Base-by-base conservation (phyloP, 2,329 filamentous ascomycete species). In the Penicillium sp. region DNA sequence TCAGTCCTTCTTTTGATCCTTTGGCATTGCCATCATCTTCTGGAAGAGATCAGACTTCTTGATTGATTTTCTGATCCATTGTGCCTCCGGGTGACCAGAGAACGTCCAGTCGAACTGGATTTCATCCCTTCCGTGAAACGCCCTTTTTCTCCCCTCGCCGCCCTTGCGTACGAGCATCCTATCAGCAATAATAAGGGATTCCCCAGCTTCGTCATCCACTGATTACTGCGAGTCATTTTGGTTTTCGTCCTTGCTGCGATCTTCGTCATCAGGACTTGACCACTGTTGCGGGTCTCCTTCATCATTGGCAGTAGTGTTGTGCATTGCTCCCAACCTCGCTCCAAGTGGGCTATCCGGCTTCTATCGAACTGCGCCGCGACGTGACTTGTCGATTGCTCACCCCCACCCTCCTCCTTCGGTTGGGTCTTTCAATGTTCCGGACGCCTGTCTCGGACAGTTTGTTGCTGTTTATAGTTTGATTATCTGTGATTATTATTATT, bases 51-150 rank as follows among this genome's bases (percentile, higher is more conserved):
- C 7, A 43, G 51, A 37, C 38, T 3, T 54, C 39, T 43, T 28
- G 28, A 38, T 51, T 48, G 55, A 39, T 25, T 47, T 57, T 55
- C 41, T 28, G 31, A 50, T 53, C 53, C 62, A 69, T 70, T 72
- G 66, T 69, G 11, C 12, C 42, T 69, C 63, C 67, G 64, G 71
- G 71, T 73, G 69, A 69, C 70, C 71, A 71, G 67, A 63, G 61
- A 54, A 62, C 57, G 58, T 61, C 59, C 60, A 57, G 59, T 59
- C 50, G 50, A 38, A 42, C 49, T 39, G 35, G 28, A 35, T 15
- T 55, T 54, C 62, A 63, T 64, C 60, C 57, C 63, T 59, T 60
- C 57, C 55, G 54, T 62, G 54, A 28, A 25, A 20, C 42, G 6
- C 20, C n/a, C 12, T 22, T 49, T 38, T 51, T 17, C 37, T 22